Base-by-base conservation (phyloP, 2,329 filamentous ascomycete species). In the Amauroascus niger region DNA sequence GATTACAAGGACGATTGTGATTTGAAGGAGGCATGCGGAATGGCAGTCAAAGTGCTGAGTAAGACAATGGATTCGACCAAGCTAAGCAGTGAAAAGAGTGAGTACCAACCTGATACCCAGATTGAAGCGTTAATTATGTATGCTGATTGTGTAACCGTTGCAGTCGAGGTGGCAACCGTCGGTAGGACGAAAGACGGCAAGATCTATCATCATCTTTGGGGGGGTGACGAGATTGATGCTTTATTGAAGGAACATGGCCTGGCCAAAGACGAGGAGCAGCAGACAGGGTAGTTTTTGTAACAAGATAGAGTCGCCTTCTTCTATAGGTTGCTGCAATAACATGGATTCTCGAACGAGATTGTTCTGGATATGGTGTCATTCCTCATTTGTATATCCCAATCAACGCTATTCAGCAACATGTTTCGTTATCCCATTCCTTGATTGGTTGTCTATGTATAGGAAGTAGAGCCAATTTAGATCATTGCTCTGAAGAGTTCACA, bases 61-160 rank as follows among this genome's bases (percentile, higher is more conserved):
- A 98, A 98, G 83, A 98, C 93, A 5, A 98, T 98, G 94, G 93
- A 98, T 71, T 95, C 90, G 53, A 97, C 91, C 52, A 98, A 96
- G 79, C 75, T 98, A 68, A 96, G 89, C 77, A 95, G 89, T 68
- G 93, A 98, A 80, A 98, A 98, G 82, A 95, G 90, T 95, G 75
- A 72, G 87, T 78, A 41, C n/a, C 18, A 8, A 22, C 14, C 24
- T 9, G 30, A 7, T 22, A 14, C 3, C 9, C 30, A n/a, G n/a
- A 32, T 24, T 50, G 14, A 11, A 41, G 13, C 11, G 22, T 24
- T 40, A 5, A 20, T 35, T 30, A 6, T 3, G n/a, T 20, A 41
- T 40, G 16, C 55, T 44, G 46, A 46, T 32, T 32, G 33, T 52
- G 46, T n/a, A 47, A 24, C n/a, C 14, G 18, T 39, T 58, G 14